Evolutionary conservation across 805 yeast genomes (phyloP).

Genomic region (Debaryomyces tyrocola): DNA sequence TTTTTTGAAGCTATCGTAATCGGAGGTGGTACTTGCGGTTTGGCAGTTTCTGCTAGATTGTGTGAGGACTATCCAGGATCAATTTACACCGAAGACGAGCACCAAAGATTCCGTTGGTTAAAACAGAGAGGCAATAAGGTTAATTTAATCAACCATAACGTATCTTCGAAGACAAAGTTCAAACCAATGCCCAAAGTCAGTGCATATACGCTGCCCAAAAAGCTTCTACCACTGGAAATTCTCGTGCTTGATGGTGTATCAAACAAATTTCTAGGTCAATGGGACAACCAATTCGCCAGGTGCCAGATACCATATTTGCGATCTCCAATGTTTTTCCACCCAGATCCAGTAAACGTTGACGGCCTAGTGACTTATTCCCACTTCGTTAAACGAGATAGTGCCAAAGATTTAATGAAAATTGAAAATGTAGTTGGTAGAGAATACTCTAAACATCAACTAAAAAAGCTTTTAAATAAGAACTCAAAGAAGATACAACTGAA

Average conservation of each 20-base stretch:
- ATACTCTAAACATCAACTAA: slow-evolving; percentile 42
- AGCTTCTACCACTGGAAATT: slow-evolving; percentile 26
- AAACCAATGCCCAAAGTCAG: slow-evolving; percentile 8
- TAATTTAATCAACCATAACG: slow-evolving; percentile 19
- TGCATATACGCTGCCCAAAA: slow-evolving; percentile 11
- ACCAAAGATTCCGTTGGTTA: slow-evolving; percentile 48
- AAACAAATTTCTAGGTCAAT: slow-evolving; percentile 39
- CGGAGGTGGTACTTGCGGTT: slow-evolving; percentile 49
- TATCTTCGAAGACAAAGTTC: slow-evolving; percentile 11
- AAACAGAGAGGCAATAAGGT: slow-evolving; percentile 29
- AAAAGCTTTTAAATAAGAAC: slow-evolving; percentile 23
- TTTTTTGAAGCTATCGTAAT: slow-evolving; percentile 39
- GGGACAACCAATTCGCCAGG: slow-evolving; percentile 43
- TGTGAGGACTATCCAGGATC: slow-evolving; percentile 45
- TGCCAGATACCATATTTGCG: slow-evolving; percentile 44
- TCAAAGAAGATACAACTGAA: slow-evolving; percentile 7
- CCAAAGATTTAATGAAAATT: slow-evolving; percentile 38
- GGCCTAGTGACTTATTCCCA: slow-evolving; percentile 44
- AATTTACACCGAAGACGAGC: slow-evolving; percentile 46
- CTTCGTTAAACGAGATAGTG: slow-evolving; percentile 24
- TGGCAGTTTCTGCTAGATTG: slow-evolving; percentile 41
- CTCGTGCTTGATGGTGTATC: slow-evolving; percentile 36
- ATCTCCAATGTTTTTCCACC: slow-evolving; percentile 50
- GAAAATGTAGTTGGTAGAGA: slow-evolving; percentile 45
- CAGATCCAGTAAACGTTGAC: slow-evolving; percentile 45